Evolutionary conservation across 208 protist species (phyloP), one percentile per base, ranked within the genome.

Genomic region (Acanthamoeba sp.): DNA sequence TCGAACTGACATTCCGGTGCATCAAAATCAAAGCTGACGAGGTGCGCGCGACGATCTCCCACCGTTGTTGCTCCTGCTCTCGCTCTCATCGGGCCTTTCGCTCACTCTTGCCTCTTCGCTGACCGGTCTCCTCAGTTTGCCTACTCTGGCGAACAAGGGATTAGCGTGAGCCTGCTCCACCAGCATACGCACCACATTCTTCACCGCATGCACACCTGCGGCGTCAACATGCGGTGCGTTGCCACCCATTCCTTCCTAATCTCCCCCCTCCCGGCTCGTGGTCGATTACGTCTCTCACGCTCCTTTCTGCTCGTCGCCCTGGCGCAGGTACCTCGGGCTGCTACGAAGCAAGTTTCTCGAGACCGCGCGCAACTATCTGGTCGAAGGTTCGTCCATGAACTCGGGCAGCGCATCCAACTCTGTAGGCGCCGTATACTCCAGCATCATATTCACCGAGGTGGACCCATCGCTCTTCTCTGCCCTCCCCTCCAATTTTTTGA

Each of bases 141-240:
- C n/a, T n/a, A n/a, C n/a, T n/a, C n/a, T n/a, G n/a, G n/a, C 34
- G 14, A 73, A 14, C 59, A 69, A 62, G 78, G 34, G 27, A 55
- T 36, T n/a, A n/a, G n/a, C n/a, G n/a, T n/a, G n/a, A n/a, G n/a
- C n/a, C n/a, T 34, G 3, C 50, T 73, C 0, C 48, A 92, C 36
- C 1, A 38, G 59, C 89, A 82, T n/a, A 1, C 82, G 14, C 45
- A 69, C 0, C 59, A 93, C 45, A 82, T 84, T 1, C 89, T 93
- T 0, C 59, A 93, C 27, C 59, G 89, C 0, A 93, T 93, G 89
- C 89, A 93, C 66, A 82, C 89, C 45, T 93, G 64, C 24, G 89
- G 89, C 27, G 40, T 93, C 64, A 93, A 93, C 64, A 93, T 93
- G 89, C 62, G 89, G 80, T 89, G 29, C 69, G 14, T 18, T n/a